Evolutionary conservation across 164 flowering plant genomes (phyloP).

Genomic region (Protea cynaroides): DNA sequence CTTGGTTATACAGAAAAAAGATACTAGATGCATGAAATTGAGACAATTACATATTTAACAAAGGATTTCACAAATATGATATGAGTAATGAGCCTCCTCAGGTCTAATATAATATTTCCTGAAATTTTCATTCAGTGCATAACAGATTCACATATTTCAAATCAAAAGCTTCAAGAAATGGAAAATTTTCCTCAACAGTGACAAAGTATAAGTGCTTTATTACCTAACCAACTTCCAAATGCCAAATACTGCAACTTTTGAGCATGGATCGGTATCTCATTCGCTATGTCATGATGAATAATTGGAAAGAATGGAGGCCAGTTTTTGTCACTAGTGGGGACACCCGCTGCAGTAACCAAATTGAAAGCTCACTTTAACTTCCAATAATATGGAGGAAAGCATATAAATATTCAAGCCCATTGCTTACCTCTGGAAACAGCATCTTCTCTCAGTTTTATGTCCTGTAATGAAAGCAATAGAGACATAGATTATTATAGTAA

Average conservation of each 20-base stretch:
- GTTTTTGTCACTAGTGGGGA: constrained; percentile 68
- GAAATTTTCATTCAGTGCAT: neutral
- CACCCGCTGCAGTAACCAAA: constrained; percentile 51
- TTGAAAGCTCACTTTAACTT: constrained; percentile 1
- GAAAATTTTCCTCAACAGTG: neutral
- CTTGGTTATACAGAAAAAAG: too few relatives aligned
- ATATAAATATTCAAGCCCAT: neutral
- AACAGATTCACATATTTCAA: neutral
- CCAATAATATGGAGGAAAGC: neutral
- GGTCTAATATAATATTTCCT: too few relatives aligned
- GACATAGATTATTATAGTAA: neutral
- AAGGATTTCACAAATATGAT: too few relatives aligned
- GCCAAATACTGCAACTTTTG: constrained; percentile 96
- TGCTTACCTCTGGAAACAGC: constrained; percentile 65
- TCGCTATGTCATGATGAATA: constrained; percentile 95
- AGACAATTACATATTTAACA: too few relatives aligned
- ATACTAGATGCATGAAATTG: too few relatives aligned
- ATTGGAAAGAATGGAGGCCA: constrained; percentile 99
- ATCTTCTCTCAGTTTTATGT: constrained; percentile 88
- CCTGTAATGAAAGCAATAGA: constrained; percentile 32
- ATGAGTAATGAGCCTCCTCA: too few relatives aligned
- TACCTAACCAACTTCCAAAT: constrained; percentile 99
- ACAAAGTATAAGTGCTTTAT: constrained; percentile 5
- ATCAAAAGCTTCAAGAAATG: neutral
- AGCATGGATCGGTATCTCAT: constrained; percentile 93